Evolutionary conservation across 495 filamentous ascomycete genomes (phyloP), one percentile per base, ranked within the genome.

Genomic region (Stereocaulon alpinum): DNA sequence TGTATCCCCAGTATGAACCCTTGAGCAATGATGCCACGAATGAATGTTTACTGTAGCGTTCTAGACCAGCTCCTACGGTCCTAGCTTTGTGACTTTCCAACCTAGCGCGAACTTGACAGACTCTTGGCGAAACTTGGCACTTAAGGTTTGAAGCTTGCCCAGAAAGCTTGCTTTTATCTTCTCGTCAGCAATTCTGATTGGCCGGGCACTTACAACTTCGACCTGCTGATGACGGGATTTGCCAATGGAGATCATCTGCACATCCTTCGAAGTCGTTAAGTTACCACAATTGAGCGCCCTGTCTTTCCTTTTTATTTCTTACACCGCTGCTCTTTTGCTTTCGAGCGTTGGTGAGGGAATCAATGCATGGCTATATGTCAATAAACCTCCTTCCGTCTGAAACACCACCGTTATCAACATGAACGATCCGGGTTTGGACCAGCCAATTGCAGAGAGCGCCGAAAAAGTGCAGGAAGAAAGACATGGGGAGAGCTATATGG

Each of bases 401-500:
- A 52, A 17, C 5, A 51, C 14, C 12, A 43, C n/a, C n/a, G n/a
- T 15, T 7, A 34, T 29, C 47, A 58, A 32, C 6, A 86, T 87
- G 84, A 83, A 86, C 61, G 82, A 85, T 64, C 80, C 76, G 6
- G 78, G 77, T 24, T 71, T 85, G 7, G 73, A 81, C 56, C 68
- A 74, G 51, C 76, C 79, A 32, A 76, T 86, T 54, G 62, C 73
- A 20, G 69, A 82, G 30, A 75, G 77, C 24, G 70, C 76, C 14
- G 58, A 76, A 15, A 69, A 66, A 40, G 64, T 80, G 18, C 82
- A 85, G 56, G 64, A 72, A 29, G 61, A 63, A 34, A 59, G 64
- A 20, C 60, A 72, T 58, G 65, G 66, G 14, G 59, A 59, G 41
- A 49, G 59, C 37, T 24, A 70, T 40, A 30, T 60, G 54, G 61